Base-by-base conservation (phyloP, 2,329 filamentous ascomycete species). In the Byssothecium circinans region DNA sequence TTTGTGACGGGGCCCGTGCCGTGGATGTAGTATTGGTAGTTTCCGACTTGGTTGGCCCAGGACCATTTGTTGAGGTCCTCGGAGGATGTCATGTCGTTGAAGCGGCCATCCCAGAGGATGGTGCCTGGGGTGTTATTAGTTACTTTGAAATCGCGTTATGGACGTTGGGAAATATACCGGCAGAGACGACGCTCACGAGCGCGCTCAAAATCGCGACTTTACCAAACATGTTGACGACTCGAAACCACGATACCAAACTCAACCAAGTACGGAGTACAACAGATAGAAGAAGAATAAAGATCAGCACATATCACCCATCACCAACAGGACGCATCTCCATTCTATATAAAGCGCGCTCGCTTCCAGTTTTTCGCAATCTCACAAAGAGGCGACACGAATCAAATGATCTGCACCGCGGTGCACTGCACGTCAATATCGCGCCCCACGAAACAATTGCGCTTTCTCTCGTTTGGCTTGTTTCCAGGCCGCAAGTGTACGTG, bases 21-120 rank as follows among this genome's bases (percentile, higher is more conserved):
- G 73, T 89, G 86, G 65, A 88, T 88, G 74, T 89, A 89, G 76
- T 86, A 89, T 69, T 89, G 86, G 71, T 87, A 89, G 0, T 83
- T 79, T 1, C 83, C 83, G 59, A 86, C 81, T 69, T 85, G 80
- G 67, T 83, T 86, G n/a, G 76, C 77, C 80, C 81, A 88, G 3
- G 80, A 83, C 84, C 73, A 86, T 33, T 78, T 77, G 58, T 77
- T 73, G 23, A 86, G 75, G 64, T 85, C 82, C 2, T 74, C 58
- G 34, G 76, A 76, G 8, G 78, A 73, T 14, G 73, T 70, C 54
- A 84, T 71, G 47, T 82, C 78, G 67, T 86, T 86, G 75, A 86
- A 83, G 41, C 83, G 80, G 22, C 84, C 84, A 65, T 86, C 83
- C 84, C 84, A 87, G 7, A 84, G 68, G 36, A 83, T 74, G 0